Conservation (phyloP, 495 filamentous ascomycete species). For the Penicillium angulare region DNA sequence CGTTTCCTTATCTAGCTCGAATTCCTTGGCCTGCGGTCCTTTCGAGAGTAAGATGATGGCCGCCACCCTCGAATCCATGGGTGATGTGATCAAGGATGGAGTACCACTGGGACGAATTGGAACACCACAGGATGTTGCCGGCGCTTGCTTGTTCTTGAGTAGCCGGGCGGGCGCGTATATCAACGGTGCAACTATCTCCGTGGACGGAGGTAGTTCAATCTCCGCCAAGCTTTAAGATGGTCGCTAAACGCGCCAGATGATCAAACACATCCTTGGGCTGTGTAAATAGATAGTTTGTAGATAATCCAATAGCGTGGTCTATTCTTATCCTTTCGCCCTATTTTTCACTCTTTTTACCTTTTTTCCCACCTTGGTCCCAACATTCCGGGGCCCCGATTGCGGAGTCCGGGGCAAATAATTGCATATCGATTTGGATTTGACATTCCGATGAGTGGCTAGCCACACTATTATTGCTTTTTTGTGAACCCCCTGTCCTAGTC, state of each 20-base stretch:
- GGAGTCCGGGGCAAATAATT: neutral
- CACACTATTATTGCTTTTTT: neutral
- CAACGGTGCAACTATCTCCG: constrained; percentile 71
- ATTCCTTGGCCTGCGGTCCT: constrained; percentile 74
- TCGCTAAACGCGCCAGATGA: constrained; percentile 1
- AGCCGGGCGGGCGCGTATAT: constrained; percentile 71
- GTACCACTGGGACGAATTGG: constrained; percentile 75
- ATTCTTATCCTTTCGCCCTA: constrained; percentile 1
- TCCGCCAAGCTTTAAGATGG: constrained; percentile 50
- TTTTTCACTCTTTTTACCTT: neutral
- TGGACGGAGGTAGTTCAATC: constrained; percentile 66
- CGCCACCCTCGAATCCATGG: constrained; percentile 59
- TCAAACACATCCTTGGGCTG: constrained; percentile 5
- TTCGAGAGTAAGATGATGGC: constrained; percentile 87
- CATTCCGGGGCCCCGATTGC: neutral
- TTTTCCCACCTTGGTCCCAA: neutral
- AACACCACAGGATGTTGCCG: constrained; percentile 68
- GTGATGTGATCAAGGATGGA: constrained; percentile 58
- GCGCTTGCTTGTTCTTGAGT: constrained; percentile 70
- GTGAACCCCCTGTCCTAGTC: neutral
- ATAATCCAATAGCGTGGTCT: neutral
- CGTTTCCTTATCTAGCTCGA: constrained; percentile 33
- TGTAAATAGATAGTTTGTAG: neutral
- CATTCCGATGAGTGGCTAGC: constrained; percentile 18
- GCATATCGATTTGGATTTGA: neutral